These are phyloP conservation scores for Glebionis coronaria DNA, from an alignment of 129 eudicot species.

Conservation along the genomic window DNA sequence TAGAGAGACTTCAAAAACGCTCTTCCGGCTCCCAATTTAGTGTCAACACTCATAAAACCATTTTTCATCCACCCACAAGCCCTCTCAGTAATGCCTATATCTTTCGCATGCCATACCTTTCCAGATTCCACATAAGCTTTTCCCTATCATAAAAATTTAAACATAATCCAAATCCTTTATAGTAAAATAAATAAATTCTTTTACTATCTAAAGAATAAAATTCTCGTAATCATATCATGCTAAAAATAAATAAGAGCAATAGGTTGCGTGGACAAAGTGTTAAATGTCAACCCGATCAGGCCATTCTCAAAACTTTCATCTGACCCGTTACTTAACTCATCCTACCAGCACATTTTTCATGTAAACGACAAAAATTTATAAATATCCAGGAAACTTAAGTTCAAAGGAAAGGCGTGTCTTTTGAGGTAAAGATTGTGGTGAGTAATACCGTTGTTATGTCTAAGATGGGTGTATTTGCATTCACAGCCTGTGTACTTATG, in stretches of 20 bases:
- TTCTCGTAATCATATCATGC: too few species aligned
- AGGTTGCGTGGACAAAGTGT: too few species aligned
- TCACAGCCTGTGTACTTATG: constrained; percentile 87
- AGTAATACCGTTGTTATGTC: constrained; percentile 74
- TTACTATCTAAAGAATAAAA: too few species aligned
- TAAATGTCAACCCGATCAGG: too few species aligned
- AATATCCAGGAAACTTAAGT: background rate
- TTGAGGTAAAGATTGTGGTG: background rate
- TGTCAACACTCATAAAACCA: constrained; percentile 92
- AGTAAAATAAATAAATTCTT: too few species aligned
- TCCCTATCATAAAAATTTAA: constrained; percentile 41
- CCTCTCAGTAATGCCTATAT: constrained; percentile 75
- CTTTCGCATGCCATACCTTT: constrained; percentile 69
- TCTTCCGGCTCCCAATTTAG: constrained; percentile 81
- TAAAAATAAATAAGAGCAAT: too few species aligned
- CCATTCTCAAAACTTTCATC: too few species aligned
- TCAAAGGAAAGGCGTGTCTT: background rate
- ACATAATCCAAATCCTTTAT: background rate
- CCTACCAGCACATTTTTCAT: background rate
- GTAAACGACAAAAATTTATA: background rate
- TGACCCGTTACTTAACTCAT: too few species aligned
- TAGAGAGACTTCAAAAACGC: constrained; percentile 89
- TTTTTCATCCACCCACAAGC: constrained; percentile 83
- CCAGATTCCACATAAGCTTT: constrained; percentile 76
- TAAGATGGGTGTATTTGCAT: constrained; percentile 88